These are phyloP conservation scores for Fusarium pseudoanthophilum DNA, from an alignment of 2,329 filamentous ascomycete genomes.

Conservation along the genomic window DNA sequence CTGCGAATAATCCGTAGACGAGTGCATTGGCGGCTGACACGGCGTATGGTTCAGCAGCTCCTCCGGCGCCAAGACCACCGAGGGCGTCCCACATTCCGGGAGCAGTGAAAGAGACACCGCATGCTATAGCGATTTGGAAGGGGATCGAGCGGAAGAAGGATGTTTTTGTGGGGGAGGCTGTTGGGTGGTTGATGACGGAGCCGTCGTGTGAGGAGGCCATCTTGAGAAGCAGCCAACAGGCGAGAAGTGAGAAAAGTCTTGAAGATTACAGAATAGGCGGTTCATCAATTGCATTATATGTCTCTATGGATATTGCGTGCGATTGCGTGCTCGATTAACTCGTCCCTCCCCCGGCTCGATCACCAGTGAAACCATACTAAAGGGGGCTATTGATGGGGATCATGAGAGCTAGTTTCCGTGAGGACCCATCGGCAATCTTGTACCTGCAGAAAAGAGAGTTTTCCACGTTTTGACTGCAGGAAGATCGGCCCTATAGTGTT, in stretches of 20 bases:
- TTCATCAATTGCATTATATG: not conserved
- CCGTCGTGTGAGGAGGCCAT: slow-evolving; percentile 16
- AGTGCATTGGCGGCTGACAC: slow-evolving; percentile 22
- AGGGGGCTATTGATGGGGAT: not conserved
- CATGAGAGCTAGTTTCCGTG: not conserved
- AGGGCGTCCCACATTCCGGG: slow-evolving; percentile 45
- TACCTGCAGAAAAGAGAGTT: slow-evolving; percentile 12
- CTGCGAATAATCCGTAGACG: slow-evolving; percentile 3
- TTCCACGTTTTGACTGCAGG: not conserved
- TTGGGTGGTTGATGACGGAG: not conserved
- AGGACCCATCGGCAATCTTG: slow-evolving; percentile 3
- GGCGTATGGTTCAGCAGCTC: slow-evolving; percentile 69
- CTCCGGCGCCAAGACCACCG: slow-evolving; percentile 49
- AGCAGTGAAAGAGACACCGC: slow-evolving; percentile 37
- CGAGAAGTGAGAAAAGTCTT: not conserved
- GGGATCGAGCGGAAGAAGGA: slow-evolving; percentile 31
- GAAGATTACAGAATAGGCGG: no score
- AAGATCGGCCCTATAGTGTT: not conserved
- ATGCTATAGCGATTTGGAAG: slow-evolving; percentile 34
- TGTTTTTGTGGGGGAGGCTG: not conserved
- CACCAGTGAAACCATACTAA: slow-evolving; percentile 6
- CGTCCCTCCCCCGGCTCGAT: not conserved
- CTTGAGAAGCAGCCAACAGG: not conserved
- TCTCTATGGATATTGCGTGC: slow-evolving; percentile 9
- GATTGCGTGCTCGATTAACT: slow-evolving; percentile 19